Conservation (phyloP, 2,329 filamentous ascomycete species). For the Cercospora sp. region DNA sequence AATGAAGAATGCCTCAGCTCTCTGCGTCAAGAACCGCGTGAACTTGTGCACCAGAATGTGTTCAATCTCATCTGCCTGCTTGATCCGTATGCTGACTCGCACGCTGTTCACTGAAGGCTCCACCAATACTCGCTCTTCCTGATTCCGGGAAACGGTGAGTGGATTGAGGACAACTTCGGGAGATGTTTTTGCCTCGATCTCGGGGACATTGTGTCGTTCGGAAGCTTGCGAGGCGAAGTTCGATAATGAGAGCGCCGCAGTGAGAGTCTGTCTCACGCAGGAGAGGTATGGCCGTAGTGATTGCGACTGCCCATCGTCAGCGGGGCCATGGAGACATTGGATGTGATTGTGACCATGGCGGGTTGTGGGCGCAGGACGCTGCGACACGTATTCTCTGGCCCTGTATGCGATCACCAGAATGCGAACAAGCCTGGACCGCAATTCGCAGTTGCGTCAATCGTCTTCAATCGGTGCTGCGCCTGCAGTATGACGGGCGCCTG, state of each 20-base stretch:
- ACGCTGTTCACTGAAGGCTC: conserved; percentile 97
- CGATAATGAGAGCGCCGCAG: conserved; percentile 86
- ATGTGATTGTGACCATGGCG: conserved; percentile 20
- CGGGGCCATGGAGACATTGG: not conserved
- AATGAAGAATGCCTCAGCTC: conserved; percentile 97
- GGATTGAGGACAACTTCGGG: conserved; percentile 93
- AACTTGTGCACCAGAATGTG: conserved; percentile 98
- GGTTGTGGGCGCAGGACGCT: not conserved
- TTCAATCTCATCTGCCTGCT: conserved; percentile 99
- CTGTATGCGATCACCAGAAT: not conserved
- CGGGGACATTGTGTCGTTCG: conserved; percentile 96
- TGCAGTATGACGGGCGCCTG: not conserved
- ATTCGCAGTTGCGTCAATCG: not conserved
- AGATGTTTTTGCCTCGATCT: conserved; percentile 89
- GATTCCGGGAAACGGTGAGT: conserved; percentile 86
- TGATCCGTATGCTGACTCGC: conserved; percentile 96
- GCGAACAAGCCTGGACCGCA: not conserved
- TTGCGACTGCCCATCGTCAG: conserved; percentile 70
- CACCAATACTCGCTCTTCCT: conserved; percentile 94
- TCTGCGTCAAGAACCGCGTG: conserved; percentile 90
- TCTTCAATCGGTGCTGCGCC: not conserved
- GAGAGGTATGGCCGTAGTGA: conserved; percentile 94
- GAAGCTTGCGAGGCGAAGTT: conserved; percentile 98
- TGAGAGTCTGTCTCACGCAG: conserved; percentile 91
- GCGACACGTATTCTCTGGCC: not conserved